phyloP scores from a whole-genome alignment of 2,329 filamentous ascomycete genomes.

The Tolypocladium endophyticum region DNA sequence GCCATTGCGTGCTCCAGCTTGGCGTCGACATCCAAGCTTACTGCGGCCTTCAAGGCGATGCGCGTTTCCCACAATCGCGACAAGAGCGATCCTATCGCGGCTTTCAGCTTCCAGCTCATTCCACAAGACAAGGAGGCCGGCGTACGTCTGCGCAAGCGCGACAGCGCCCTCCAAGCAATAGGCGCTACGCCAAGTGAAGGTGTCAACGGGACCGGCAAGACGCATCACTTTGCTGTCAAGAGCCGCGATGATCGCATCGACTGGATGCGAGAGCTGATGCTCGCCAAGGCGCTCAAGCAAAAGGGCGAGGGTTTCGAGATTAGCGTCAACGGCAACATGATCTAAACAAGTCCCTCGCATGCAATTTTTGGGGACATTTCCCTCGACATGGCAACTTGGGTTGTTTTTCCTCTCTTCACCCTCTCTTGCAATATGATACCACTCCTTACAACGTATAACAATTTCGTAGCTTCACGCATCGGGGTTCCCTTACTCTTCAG shows the following conservation, averaged over 20 bases:
- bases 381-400: not conserved
- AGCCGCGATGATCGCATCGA: conserved; percentile 84
- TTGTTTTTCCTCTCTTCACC: not conserved
- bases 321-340: conserved; percentile 70
- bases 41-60: conserved; percentile 76
- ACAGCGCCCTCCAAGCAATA: conserved; percentile 31
- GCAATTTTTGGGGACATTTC: no score
- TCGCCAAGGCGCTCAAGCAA: conserved; percentile 76
- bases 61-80: conserved; percentile 45
- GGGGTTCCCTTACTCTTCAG: not conserved
- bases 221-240: conserved; percentile 88
- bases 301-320: conserved; percentile 78
- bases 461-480: not conserved
- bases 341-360: conserved; percentile 17
- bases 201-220: conserved; percentile 60
- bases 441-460: not conserved
- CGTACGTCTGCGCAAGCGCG: conserved; percentile 41
- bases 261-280: conserved; percentile 93
- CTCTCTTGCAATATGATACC: not conserved
- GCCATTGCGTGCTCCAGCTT: conserved; percentile 74
- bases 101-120: conserved; percentile 79
- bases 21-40: conserved; percentile 68
- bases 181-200: conserved; percentile 27
- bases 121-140: conserved; percentile 50
- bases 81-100: conserved; percentile 49